phyloP scores from a whole-genome alignment of 106 monocot genomes.

The Apostasia ramifera region DNA sequence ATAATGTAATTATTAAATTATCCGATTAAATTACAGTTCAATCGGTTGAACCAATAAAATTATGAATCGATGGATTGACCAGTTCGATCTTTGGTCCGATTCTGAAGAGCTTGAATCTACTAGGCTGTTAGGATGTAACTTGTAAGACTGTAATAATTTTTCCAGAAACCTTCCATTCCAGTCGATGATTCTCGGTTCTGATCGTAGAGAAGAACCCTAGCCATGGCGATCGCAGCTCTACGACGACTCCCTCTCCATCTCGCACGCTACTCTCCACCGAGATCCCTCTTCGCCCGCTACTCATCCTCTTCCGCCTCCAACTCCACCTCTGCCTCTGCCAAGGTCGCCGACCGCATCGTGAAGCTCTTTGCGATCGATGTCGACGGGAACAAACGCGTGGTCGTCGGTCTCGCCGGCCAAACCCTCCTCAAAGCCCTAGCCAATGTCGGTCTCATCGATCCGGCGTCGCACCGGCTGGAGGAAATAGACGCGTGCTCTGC shows the following conservation, averaged over 20 bases:
- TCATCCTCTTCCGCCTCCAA: constrained; percentile 11
- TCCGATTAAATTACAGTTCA: no score
- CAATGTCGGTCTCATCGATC: constrained; percentile 71
- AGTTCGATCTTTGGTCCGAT: no score
- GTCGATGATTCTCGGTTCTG: no score
- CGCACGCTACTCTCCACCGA: constrained; percentile 2
- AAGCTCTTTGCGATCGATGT: constrained; percentile 72
- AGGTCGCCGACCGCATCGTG: constrained; percentile 91
- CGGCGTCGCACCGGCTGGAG: constrained; percentile 88
- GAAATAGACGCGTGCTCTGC: constrained; percentile 93
- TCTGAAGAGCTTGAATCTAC: no score
- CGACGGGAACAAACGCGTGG: constrained; percentile 52
- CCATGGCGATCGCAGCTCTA: constrained; percentile 58
- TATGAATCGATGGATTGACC: no score
- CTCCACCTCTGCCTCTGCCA: constrained; percentile 32
- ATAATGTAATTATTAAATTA: no score
- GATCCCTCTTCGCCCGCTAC: constrained; percentile 11
- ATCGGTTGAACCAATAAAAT: no score
- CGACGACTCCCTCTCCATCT: constrained; percentile 32
- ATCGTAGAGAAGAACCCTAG: not conserved
- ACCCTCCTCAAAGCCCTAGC: constrained; percentile 67
- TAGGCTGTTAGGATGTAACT: no score
- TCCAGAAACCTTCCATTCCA: no score
- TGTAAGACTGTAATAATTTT: no score
- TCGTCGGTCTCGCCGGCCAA: constrained; percentile 75